These are phyloP conservation scores for Thraustotheca clavata DNA, from an alignment of 352 stramenopile genomes.

Conservation along the genomic window DNA sequence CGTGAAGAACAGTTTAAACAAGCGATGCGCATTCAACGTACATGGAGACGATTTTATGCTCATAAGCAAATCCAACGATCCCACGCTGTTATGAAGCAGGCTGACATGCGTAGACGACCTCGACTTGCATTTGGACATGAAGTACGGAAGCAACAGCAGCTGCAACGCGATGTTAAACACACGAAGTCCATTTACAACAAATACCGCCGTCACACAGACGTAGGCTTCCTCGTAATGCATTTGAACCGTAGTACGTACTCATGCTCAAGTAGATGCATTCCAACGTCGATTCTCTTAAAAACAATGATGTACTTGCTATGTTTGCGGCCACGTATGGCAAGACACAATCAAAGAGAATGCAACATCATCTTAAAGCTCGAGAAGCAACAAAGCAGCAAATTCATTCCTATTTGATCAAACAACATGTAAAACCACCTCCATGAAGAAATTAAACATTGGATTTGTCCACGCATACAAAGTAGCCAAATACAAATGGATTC, in stretches of 20 bases:
- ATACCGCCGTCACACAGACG: constrained; percentile 9
- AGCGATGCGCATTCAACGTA: constrained; percentile 9
- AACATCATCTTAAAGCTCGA: not conserved
- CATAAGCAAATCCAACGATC: not conserved
- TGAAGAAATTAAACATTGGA: too few species aligned
- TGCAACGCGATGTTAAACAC: constrained; percentile 5
- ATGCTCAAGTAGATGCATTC: not conserved
- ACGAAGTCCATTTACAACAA: not conserved
- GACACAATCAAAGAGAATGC: not conserved
- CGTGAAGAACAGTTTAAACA: not conserved
- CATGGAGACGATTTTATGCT: not conserved
- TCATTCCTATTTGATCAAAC: constrained; percentile 3
- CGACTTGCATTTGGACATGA: not conserved
- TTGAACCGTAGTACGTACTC: not conserved
- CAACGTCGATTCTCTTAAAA: not conserved
- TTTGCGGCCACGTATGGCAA: constrained; percentile 11
- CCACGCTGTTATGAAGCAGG: not conserved
- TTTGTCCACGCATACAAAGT: too few species aligned
- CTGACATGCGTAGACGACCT: not conserved
- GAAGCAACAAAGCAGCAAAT: not conserved
- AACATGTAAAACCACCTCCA: not conserved
- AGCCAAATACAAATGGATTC: too few species aligned
- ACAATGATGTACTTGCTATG: not conserved
- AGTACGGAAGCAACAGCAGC: not conserved
- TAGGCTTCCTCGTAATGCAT: constrained; percentile 5